A percentile compares a stretch with the other conserved stretches of the same genome.
Evolutionary conservation across 2,329 filamentous ascomycete genomes (phyloP).

Genomic region (Didymella segeticola): DNA sequence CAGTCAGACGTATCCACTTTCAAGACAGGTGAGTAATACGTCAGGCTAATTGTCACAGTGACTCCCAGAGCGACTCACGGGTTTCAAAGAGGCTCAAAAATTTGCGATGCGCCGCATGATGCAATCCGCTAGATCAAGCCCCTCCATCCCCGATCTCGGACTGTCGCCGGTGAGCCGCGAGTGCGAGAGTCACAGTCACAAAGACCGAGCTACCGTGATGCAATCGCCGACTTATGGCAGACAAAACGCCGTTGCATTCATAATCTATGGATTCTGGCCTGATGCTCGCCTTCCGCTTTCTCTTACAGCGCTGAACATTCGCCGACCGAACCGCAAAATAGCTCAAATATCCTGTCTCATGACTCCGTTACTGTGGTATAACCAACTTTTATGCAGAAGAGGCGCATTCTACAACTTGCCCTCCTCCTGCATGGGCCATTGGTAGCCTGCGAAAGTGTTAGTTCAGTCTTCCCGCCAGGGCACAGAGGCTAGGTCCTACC

Average conservation of each 20-base stretch:
- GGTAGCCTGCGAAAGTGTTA: constrained; percentile 44
- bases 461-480: constrained; percentile 3
- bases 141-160: constrained; percentile 10
- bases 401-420: constrained; percentile 42
- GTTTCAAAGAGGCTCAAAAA: constrained; percentile 29
- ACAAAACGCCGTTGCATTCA: constrained; percentile 18
- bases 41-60: constrained; percentile 15
- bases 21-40: constrained; percentile 15
- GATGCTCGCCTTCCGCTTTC: constrained; percentile 15
- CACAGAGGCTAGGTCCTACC: constrained; percentile 55
- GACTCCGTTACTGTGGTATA: constrained; percentile 23
- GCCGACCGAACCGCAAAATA: constrained; percentile 15
- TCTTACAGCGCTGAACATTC: constrained; percentile 8
- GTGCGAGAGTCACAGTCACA: too few relatives aligned
- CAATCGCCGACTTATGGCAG: constrained; percentile 14
- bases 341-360: constrained; percentile 19
- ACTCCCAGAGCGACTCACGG: constrained; percentile 17
- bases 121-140: constrained; percentile 41
- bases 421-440: constrained; percentile 48
- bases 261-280: constrained; percentile 21
- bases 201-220: neutral
- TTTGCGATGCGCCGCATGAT: constrained; percentile 42
- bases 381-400: constrained; percentile 24
- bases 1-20: constrained; percentile 27
- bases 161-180: constrained; percentile 2